These are phyloP conservation scores for Biscutella laevigata DNA, from an alignment of 441 rosid species.

Conservation along the genomic window DNA sequence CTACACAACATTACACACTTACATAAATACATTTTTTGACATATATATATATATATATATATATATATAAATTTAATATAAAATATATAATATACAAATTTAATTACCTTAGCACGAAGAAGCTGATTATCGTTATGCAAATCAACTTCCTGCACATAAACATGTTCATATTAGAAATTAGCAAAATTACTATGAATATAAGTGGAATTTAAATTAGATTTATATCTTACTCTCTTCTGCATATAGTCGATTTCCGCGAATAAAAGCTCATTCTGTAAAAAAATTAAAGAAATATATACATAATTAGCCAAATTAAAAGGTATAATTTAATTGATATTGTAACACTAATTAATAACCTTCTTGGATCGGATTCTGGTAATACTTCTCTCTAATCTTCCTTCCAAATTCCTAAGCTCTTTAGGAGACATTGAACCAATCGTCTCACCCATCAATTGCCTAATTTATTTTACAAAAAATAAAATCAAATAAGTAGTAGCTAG, in stretches of 20 bases:
- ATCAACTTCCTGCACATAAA: conserved; percentile 25
- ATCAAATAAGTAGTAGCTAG: not conserved
- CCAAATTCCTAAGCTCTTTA: conserved; percentile 64
- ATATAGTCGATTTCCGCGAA: conserved; percentile 29
- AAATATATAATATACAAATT: too few species aligned
- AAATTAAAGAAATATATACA: not conserved
- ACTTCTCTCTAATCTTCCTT: conserved; percentile 69
- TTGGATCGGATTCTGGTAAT: conserved; percentile 78
- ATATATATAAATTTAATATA: too few species aligned
- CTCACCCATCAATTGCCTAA: conserved; percentile 82
- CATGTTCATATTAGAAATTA: not conserved
- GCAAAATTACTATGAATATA: not conserved
- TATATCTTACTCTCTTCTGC: conserved; percentile 27
- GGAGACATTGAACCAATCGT: conserved; percentile 37
- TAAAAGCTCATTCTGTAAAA: conserved; percentile 26
- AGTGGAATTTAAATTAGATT: not conserved
- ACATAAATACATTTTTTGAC: not conserved
- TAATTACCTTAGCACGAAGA: conserved; percentile 29
- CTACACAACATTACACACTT: conserved; percentile 27
- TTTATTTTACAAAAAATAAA: conserved; percentile 7
- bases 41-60: not conserved
- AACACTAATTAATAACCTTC: conserved; percentile 37
- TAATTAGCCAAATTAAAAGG: not conserved
- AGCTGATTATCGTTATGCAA: conserved; percentile 31
- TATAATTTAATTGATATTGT: not conserved